Conservation (phyloP, 805 yeast genomes). For the Saccharomyces jurei region DNA sequence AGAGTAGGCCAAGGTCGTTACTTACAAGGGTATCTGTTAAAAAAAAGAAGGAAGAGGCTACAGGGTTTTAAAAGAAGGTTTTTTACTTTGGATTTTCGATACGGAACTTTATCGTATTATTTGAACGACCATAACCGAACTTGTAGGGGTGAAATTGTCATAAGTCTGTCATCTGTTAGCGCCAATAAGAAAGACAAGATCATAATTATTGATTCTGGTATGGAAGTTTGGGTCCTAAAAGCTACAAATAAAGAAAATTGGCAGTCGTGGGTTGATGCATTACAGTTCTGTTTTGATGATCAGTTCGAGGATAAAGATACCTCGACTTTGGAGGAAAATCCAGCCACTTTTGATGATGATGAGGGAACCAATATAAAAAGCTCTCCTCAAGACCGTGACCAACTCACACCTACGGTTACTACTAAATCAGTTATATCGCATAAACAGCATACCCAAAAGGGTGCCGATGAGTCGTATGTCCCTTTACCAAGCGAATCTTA, state of each 20-base stretch:
- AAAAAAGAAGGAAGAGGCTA: constrained; percentile 71
- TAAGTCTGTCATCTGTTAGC: constrained; percentile 70
- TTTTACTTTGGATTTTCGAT: constrained; percentile 72
- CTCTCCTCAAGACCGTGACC: neutral
- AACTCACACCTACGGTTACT: neutral
- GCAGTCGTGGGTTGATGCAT: constrained; percentile 75
- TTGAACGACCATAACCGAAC: constrained; percentile 61
- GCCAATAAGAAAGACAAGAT: constrained; percentile 62
- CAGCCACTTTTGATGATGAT: neutral
- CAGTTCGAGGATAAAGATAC: constrained; percentile 1
- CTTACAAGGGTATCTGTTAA: constrained; percentile 69
- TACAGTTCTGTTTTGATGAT: constrained; percentile 38
- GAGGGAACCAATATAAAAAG: neutral
- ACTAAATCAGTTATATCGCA: neutral
- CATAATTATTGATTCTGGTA: constrained; percentile 83
- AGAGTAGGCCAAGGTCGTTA: constrained; percentile 48
- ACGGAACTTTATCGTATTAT: constrained; percentile 78
- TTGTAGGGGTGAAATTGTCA: constrained; percentile 82
- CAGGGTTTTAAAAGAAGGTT: constrained; percentile 84
- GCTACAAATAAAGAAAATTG: constrained; percentile 60
- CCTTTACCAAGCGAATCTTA: constrained; percentile 19
- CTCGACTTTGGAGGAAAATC: neutral
- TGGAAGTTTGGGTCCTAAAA: constrained; percentile 87
- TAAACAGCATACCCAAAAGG: neutral
- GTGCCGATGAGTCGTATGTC: constrained; percentile 1